phyloP scores from a whole-genome alignment of 2,329 filamentous ascomycete genomes.

The Chaetomiaceae sp. region DNA sequence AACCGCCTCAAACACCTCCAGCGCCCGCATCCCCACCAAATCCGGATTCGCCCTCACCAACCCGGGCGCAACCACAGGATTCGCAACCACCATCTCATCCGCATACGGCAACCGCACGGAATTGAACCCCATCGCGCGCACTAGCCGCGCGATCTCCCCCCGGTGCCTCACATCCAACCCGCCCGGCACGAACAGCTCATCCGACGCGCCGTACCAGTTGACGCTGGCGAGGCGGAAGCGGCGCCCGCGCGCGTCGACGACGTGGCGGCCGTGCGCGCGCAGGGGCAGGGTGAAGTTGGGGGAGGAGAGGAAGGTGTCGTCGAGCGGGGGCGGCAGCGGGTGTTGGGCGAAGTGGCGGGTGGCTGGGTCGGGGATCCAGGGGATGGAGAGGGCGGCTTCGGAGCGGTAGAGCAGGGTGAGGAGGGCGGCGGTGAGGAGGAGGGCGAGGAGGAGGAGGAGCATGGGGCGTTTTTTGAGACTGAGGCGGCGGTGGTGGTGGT shows the following conservation, averaged over 20 bases:
- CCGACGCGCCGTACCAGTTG: slow-evolving; percentile 68
- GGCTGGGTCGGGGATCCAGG: slow-evolving; percentile 45
- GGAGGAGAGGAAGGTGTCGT: slow-evolving; percentile 35
- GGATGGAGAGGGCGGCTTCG: slow-evolving; percentile 38
- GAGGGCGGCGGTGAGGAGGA: slow-evolving; percentile 34
- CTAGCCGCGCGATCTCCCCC: slow-evolving; percentile 51
- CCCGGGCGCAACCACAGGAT: slow-evolving; percentile 47
- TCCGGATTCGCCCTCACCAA: slow-evolving; percentile 55
- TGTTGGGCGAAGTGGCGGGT: slow-evolving; percentile 42
- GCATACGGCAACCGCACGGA: slow-evolving; percentile 63
- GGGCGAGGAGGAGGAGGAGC: slow-evolving; percentile 34
- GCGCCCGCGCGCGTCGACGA: slow-evolving; percentile 51
- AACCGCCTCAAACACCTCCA: slow-evolving; percentile 57
- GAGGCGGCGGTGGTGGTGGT: neutral
- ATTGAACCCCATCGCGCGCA: slow-evolving; percentile 60
- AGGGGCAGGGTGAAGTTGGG: slow-evolving; percentile 50
- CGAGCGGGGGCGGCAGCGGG: slow-evolving; percentile 39
- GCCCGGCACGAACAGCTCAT: slow-evolving; percentile 58
- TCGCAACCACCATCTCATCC: slow-evolving; percentile 59
- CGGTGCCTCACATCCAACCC: slow-evolving; percentile 60
- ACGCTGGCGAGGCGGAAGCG: slow-evolving; percentile 58
- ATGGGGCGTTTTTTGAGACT: slow-evolving; percentile 24
- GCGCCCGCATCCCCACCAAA: slow-evolving; percentile 47
- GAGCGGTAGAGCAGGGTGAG: slow-evolving; percentile 39
- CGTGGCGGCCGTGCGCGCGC: slow-evolving; percentile 51